Conservation (phyloP, 2,329 filamentous ascomycete species). For the Microdochium paspali region DNA sequence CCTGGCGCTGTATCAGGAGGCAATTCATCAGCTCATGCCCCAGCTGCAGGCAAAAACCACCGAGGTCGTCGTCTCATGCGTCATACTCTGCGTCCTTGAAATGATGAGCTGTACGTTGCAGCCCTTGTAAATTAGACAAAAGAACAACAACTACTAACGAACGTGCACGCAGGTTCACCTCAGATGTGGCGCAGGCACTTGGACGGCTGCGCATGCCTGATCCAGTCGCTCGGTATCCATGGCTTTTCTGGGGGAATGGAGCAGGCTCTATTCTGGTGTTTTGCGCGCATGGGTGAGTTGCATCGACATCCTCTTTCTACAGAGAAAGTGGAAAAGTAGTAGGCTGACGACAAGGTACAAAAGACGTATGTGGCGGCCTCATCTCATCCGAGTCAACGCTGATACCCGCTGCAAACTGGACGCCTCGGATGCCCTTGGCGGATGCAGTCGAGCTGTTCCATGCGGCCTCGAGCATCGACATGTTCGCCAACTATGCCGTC, state of each 20-base stretch:
- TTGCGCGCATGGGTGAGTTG: conserved; percentile 41
- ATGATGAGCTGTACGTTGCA: conserved; percentile 32
- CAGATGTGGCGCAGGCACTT: conserved; percentile 45
- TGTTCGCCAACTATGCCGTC: conserved; percentile 50
- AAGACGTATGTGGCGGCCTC: too few species aligned
- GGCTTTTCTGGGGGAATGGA: conserved; percentile 41
- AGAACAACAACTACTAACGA: too few species aligned
- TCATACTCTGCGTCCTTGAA: conserved; percentile 29
- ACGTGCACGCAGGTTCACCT: too few species aligned
- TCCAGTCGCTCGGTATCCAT: conserved; percentile 41
- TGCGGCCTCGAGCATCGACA: conserved; percentile 31
- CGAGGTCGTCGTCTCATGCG: conserved; percentile 25
- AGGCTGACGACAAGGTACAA: too few species aligned
- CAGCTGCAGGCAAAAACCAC: conserved; percentile 21
- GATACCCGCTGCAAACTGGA: conserved; percentile 39
- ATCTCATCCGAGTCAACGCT: conserved; percentile 29
- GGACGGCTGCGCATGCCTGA: conserved; percentile 46
- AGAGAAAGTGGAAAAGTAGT: too few species aligned
- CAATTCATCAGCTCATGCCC: conserved; percentile 32
- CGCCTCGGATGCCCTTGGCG: conserved; percentile 26
- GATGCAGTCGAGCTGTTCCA: conserved; percentile 24
- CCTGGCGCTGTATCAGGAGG: conserved; percentile 44
- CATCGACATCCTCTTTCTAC: background rate
- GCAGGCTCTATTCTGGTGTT: conserved; percentile 50
- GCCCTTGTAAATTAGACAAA: too few species aligned